Evolutionary conservation across 805 yeast genomes (phyloP).

Genomic region (Metschnikowia vanudenii): DNA sequence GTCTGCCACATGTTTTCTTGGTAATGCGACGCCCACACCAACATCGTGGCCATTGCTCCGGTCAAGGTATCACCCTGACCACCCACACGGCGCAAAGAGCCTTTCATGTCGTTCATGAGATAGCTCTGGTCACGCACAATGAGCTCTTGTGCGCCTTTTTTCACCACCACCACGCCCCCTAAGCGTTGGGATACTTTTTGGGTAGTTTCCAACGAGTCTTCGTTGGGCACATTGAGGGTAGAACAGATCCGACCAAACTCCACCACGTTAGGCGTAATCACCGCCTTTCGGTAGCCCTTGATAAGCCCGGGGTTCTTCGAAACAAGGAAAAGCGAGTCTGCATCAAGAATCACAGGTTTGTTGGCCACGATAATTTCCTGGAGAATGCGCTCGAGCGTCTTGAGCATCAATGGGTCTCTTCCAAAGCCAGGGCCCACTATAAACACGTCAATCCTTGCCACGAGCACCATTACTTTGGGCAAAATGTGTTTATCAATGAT

Average conservation of each 20-base stretch:
- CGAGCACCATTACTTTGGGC: slow-evolving; percentile 53
- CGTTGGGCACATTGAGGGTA: slow-evolving; percentile 39
- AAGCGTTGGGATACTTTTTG: slow-evolving; percentile 46
- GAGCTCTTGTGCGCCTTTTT: slow-evolving; percentile 70
- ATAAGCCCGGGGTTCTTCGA: slow-evolving; percentile 56
- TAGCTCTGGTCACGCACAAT: slow-evolving; percentile 50
- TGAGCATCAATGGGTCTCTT: slow-evolving; percentile 67
- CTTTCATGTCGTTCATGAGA: slow-evolving; percentile 48
- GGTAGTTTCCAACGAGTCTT: slow-evolving; percentile 31
- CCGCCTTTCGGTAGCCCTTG: slow-evolving; percentile 54
- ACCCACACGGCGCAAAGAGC: slow-evolving; percentile 81
- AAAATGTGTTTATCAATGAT: slow-evolving; percentile 47
- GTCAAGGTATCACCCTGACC: slow-evolving; percentile 96
- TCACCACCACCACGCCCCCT: slow-evolving; percentile 60
- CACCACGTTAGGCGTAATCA: slow-evolving; percentile 85
- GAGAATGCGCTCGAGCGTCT: slow-evolving; percentile 56
- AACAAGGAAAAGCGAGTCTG: slow-evolving; percentile 78
- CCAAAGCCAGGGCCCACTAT: slow-evolving; percentile 96
- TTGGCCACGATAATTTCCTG: slow-evolving; percentile 52
- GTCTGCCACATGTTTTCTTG: slow-evolving; percentile 55
- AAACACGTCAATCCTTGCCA: slow-evolving; percentile 70
- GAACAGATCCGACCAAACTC: slow-evolving; percentile 72
- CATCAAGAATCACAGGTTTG: slow-evolving; percentile 81
- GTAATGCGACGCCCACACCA: slow-evolving; percentile 77
- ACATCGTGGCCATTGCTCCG: slow-evolving; percentile 78